Percentiles rank a stretch among this genome's conserved stretches.
Conservation (phyloP, 768 basidiomycete genomes). For the Calocera viscosa region DNA sequence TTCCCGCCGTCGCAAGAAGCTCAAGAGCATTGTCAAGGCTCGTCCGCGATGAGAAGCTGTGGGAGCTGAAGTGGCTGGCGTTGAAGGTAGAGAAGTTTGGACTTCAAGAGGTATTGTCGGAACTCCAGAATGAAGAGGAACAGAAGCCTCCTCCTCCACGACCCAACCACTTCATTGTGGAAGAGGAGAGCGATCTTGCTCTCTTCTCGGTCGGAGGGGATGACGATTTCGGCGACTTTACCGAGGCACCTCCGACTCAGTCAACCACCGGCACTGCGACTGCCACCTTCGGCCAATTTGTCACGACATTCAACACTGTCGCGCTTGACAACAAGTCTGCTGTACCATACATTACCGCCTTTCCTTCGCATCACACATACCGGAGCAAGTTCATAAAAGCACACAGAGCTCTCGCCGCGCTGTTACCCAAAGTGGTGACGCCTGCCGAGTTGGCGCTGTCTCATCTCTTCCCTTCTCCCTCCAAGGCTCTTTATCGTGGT, state of each 20-base stretch:
- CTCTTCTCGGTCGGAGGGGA: constrained; percentile 27
- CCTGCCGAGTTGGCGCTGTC: constrained; percentile 58
- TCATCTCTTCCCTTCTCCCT: constrained; percentile 35
- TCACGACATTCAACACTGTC: constrained; percentile 31
- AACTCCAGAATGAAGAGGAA: constrained; percentile 30
- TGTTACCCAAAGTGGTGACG: constrained; percentile 44
- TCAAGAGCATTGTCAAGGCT: constrained; percentile 53
- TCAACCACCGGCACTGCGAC: constrained; percentile 23
- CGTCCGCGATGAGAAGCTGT: constrained; percentile 58
- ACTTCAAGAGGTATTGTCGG: constrained; percentile 42
- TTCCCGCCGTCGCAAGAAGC: constrained; percentile 59
- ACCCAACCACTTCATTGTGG: neutral
- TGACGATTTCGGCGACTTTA: constrained; percentile 86
- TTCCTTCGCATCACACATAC: constrained; percentile 29
- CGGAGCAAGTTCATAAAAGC: constrained; percentile 54
- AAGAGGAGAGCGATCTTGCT: constrained; percentile 7
- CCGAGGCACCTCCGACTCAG: constrained; percentile 31
- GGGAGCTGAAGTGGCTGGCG: constrained; percentile 60
- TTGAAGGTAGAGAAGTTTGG: constrained; percentile 40
- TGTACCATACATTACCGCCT: constrained; percentile 10
- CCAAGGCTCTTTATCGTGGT: constrained; percentile 44
- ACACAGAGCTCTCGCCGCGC: constrained; percentile 48
- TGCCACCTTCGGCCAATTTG: constrained; percentile 25
- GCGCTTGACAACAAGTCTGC: constrained; percentile 14
- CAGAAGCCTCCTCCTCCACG: neutral